Base-by-base conservation (phyloP, 768 basidiomycete genomes). In the Dentipellis fragilis region DNA sequence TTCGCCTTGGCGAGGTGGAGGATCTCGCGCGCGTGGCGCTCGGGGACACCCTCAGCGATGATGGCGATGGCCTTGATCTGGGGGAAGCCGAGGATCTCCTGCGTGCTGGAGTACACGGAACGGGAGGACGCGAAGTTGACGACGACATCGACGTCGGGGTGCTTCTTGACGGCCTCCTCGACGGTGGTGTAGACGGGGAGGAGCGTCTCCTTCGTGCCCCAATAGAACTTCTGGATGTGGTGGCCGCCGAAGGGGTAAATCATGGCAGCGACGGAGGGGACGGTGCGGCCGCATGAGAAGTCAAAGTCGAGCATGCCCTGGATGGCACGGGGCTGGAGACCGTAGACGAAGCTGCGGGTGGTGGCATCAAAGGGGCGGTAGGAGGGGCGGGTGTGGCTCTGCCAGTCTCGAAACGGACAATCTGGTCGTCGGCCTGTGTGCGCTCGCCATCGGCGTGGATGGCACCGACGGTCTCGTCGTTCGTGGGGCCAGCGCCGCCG, bases 201-300 rank as follows among this genome's bases (percentile, higher is more conserved):
- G 49, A 99, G 86, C 3, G 95, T 95, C 79, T 98, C 96, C 77
- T 91, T 93, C 40, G 96, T 98, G 55, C 96, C 96, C 96, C 96
- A 98, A 81, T 99, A 98, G 83, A 99, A 97, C 77, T 99, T 99
- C 76, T 99, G 96, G 72, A 97, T 96, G 75, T 98, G 96, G 75
- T 98, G 95, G 17, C 95, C 95, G 67, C 95, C 96, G 73, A 99
- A 99, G 68, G 95, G 96, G 72, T 99, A 99, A 69, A 99, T 96
- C 95, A 98, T 99, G 39, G 96, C 96, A 29, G 96, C 94, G 61
- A 98, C 96, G 48, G 85, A 89, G 38, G 96, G 93, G 17, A 87
- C 80, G 48, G 80, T 71, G 59, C 96, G 89, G 16, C 94, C 94
- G 73, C 96, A 99, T 12, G 92, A 93, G 75, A 85, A 99, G 78